Evolutionary conservation across 495 filamentous ascomycete species (phyloP).

Genomic region (Penicillium odoratum): DNA sequence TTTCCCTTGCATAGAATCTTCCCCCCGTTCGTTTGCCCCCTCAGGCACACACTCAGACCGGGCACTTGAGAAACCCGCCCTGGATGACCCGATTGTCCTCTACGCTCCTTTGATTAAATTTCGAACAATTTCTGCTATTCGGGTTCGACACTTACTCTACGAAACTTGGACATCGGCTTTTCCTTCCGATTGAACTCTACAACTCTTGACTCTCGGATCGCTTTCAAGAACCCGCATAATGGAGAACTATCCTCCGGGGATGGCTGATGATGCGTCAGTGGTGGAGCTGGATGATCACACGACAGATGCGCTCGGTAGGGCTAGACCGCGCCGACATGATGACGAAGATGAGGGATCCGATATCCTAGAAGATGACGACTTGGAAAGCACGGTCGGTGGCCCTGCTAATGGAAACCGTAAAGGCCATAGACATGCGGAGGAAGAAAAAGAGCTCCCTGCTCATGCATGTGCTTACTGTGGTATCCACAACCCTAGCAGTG

Average conservation of each 20-base stretch:
- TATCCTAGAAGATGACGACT: constrained; percentile 83
- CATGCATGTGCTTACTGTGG: constrained; percentile 99
- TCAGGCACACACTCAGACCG: constrained; percentile 25
- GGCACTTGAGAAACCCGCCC: constrained; percentile 14
- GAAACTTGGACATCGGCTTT: constrained; percentile 2
- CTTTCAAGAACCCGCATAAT: constrained; percentile 40
- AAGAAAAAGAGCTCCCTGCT: constrained; percentile 88
- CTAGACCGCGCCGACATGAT: constrained; percentile 72
- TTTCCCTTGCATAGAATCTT: neutral
- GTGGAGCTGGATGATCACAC: constrained; percentile 76
- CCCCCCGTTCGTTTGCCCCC: constrained; percentile 25
- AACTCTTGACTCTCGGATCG: constrained; percentile 31
- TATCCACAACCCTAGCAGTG: constrained; percentile 91
- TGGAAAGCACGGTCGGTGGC: constrained; percentile 87
- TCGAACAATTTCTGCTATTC: neutral
- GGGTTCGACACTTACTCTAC: constrained; percentile 6
- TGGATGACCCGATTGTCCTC: constrained; percentile 29
- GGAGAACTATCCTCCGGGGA: constrained; percentile 24
- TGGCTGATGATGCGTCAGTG: constrained; percentile 67
- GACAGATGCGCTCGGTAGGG: constrained; percentile 57
- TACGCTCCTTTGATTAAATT: constrained; percentile 32
- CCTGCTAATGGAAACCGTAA: constrained; percentile 72
- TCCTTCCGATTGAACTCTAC: constrained; percentile 40
- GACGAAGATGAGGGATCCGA: constrained; percentile 87
- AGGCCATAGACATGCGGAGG: constrained; percentile 63